Conservation (phyloP, 495 filamentous ascomycete species). For the Xylaria sp. region DNA sequence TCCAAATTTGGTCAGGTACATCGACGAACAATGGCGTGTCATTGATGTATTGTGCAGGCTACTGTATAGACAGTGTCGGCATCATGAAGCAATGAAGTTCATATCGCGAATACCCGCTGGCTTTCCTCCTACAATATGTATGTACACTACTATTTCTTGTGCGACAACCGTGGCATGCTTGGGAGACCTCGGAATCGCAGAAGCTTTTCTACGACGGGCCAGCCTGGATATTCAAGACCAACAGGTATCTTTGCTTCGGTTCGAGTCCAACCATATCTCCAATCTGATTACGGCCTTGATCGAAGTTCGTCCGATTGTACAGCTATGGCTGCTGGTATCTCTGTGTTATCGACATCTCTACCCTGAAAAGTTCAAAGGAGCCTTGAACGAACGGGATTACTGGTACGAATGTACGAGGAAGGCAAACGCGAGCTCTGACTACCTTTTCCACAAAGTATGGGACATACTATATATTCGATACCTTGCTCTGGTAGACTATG, state of each 20-base stretch:
- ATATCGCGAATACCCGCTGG: neutral
- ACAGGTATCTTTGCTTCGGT: neutral
- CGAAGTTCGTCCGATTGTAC: conserved; percentile 5
- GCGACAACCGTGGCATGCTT: neutral
- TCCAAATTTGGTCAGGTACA: neutral
- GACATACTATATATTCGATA: conserved; percentile 6
- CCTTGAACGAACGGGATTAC: neutral
- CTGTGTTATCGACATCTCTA: neutral
- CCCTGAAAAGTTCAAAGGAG: neutral
- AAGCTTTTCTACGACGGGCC: neutral
- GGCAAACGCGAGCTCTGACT: too few species aligned
- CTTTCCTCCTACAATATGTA: neutral
- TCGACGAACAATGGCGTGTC: neutral
- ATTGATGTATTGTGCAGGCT: neutral
- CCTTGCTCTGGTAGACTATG: neutral
- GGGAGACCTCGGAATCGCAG: neutral
- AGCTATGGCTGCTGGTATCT: neutral
- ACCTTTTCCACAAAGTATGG: neutral
- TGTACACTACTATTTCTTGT: neutral
- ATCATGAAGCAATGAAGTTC: conserved; percentile 7
- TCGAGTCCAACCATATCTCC: neutral
- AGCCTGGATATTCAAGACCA: neutral
- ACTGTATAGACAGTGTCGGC: neutral
- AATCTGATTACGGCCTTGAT: neutral
- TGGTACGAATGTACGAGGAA: neutral